phyloP scores from a whole-genome alignment of 768 basidiomycete genomes.

The Leucocoprinus leucothites region DNA sequence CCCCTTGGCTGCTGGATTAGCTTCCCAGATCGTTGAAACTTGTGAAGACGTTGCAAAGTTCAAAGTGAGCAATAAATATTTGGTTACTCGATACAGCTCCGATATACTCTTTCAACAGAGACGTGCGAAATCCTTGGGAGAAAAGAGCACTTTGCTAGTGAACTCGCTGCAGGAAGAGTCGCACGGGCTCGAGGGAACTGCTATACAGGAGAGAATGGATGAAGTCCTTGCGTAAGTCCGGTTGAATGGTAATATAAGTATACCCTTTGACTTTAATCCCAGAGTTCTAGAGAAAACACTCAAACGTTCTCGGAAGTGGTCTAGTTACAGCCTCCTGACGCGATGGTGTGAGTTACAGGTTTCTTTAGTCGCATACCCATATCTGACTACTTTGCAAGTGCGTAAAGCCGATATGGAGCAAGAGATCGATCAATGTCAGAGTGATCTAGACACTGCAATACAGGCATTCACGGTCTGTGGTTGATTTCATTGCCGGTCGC shows the following conservation, averaged over 20 bases:
- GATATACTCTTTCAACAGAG: constrained; percentile 24
- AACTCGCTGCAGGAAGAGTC: constrained; percentile 38
- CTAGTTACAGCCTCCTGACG: constrained; percentile 32
- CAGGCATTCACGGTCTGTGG: constrained; percentile 38
- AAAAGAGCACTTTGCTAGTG: constrained; percentile 39
- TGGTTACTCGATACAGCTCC: no score
- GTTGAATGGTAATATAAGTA: background rate
- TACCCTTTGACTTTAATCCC: background rate
- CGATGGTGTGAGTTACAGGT: constrained; percentile 32
- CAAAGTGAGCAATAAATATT: constrained; percentile 48
- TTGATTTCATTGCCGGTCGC: no score
- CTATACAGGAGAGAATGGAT: constrained; percentile 36
- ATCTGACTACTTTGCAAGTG: constrained; percentile 26
- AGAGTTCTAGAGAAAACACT: constrained; percentile 43
- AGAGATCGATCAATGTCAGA: constrained; percentile 40
- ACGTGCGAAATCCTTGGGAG: constrained; percentile 38
- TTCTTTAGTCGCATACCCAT: background rate
- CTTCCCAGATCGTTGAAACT: constrained; percentile 40
- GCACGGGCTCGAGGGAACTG: constrained; percentile 35
- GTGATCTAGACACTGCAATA: constrained; percentile 40
- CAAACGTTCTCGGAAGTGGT: constrained; percentile 35
- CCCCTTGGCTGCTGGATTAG: constrained; percentile 40
- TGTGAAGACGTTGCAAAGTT: constrained; percentile 46
- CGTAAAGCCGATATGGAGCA: constrained; percentile 43
- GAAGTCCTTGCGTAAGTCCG: constrained; percentile 40